Percentiles rank a stretch among this genome's conserved stretches.
These are phyloP conservation scores for Litsea cubeba DNA, from an alignment of 164 flowering plant genomes.

Conservation along the genomic window DNA sequence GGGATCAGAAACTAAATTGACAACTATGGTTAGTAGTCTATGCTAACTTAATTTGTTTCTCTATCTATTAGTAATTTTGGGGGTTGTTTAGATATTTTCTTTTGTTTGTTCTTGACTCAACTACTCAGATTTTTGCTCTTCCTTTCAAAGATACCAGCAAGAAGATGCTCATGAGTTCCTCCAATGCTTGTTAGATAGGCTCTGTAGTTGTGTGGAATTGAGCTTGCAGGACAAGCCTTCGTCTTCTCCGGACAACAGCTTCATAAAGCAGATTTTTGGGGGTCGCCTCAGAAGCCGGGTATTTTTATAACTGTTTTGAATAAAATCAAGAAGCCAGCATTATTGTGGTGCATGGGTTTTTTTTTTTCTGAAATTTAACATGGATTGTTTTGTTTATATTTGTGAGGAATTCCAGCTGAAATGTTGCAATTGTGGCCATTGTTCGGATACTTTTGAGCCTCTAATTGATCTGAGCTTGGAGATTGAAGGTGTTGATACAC, in stretches of 20 bases:
- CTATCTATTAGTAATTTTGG: too few species aligned
- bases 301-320: not conserved
- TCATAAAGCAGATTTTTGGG: constrained; percentile 76
- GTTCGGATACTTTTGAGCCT: constrained; percentile 72
- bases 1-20: too few species aligned
- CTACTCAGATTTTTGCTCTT: constrained; percentile 54
- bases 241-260: constrained; percentile 19
- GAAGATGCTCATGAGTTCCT: constrained; percentile 99
- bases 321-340: too few species aligned
- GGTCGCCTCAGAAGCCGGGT: constrained; percentile 86
- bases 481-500: constrained; percentile 63
- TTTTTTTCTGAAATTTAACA: not conserved
- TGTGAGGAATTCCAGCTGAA: constrained; percentile 49
- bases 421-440: constrained; percentile 74
- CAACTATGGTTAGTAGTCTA: too few species aligned
- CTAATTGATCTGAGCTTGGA: constrained; percentile 78
- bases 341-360: not conserved
- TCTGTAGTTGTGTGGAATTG: constrained; percentile 26
- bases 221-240: too few species aligned
- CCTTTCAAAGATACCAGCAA: constrained; percentile 56
- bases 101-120: constrained; percentile 34
- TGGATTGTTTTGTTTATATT: not conserved
- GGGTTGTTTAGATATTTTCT: too few species aligned
- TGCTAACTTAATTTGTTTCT: too few species aligned
- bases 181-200: constrained; percentile 70